A percentile compares a stretch with the other conserved stretches of the same genome.
Conservation (phyloP, 208 protist species). For the Acanthamoeba royreba region DNA sequence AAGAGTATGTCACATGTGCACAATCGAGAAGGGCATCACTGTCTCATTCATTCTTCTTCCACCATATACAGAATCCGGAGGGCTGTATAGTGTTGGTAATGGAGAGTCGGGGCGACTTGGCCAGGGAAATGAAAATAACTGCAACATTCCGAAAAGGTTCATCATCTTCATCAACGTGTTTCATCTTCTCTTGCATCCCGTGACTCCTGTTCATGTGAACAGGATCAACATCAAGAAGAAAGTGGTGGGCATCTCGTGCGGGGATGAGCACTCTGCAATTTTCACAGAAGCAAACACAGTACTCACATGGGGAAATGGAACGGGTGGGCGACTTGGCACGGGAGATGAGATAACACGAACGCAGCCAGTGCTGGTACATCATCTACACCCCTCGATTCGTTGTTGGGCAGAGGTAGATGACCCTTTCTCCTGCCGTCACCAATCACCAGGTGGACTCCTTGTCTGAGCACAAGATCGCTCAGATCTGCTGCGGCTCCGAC, state of each 20-base stretch:
- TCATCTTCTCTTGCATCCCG: no score
- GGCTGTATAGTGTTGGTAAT: constrained; percentile 8
- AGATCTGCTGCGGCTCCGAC: neutral
- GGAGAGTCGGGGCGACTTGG: neutral
- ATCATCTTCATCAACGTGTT: neutral
- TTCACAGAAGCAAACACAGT: constrained; percentile 19
- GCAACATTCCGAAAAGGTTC: constrained; percentile 1
- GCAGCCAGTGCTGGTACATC: neutral
- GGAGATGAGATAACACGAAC: neutral
- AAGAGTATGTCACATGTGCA: no score
- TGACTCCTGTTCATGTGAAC: no score
- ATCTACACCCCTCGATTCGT: neutral
- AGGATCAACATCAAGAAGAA: neutral
- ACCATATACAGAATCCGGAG: neutral
- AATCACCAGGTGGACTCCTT: neutral
- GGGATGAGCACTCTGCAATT: neutral
- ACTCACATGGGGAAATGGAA: neutral
- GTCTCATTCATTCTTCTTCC: neutral
- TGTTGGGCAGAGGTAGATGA: no score
- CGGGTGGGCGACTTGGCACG: neutral
- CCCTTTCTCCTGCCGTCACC: neutral
- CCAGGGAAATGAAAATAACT: neutral
- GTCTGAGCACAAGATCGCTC: neutral
- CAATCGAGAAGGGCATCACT: no score
- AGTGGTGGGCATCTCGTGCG: neutral